Evolutionary conservation across 805 yeast genomes (phyloP).

Genomic region (Wickerhamiella brachini): DNA sequence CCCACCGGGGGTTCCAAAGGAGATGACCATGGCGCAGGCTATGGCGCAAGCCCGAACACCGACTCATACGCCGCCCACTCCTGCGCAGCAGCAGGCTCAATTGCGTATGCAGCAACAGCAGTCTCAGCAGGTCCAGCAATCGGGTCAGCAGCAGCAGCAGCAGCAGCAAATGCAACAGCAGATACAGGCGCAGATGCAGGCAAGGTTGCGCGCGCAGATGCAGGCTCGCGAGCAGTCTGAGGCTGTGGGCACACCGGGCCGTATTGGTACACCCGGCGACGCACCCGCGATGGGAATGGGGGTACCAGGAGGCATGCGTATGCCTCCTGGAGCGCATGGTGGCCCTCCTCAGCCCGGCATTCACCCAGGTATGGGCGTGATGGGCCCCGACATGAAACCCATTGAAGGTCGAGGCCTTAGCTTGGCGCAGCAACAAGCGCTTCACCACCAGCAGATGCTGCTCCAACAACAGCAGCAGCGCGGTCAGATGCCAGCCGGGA

Average conservation of each 20-base stretch:
- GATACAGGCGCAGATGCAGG: background rate
- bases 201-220: conserved; percentile 2
- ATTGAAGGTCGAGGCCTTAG: background rate
- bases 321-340: background rate
- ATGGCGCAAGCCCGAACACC: background rate
- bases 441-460: conserved; percentile 4
- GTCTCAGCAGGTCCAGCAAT: conserved; percentile 5
- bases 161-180: conserved; percentile 7
- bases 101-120: conserved; percentile 4
- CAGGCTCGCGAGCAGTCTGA: background rate
- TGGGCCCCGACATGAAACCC: background rate
- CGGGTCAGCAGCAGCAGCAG: conserved; percentile 5
- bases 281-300: background rate
- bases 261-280: background rate
- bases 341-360: too few species aligned
- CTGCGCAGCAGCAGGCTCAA: conserved; percentile 10
- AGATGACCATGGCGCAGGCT: background rate
- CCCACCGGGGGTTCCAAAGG: background rate
- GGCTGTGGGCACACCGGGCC: background rate
- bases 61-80: conserved; percentile 7
- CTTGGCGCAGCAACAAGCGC: conserved; percentile 1
- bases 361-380: background rate
- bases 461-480: conserved; percentile 4
- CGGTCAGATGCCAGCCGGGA: too few species aligned
- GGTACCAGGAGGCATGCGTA: background rate